Evolutionary conservation across 768 basidiomycete species (phyloP), one percentile per base, ranked within the genome.

Genomic region (Crassisporium funariophilum): DNA sequence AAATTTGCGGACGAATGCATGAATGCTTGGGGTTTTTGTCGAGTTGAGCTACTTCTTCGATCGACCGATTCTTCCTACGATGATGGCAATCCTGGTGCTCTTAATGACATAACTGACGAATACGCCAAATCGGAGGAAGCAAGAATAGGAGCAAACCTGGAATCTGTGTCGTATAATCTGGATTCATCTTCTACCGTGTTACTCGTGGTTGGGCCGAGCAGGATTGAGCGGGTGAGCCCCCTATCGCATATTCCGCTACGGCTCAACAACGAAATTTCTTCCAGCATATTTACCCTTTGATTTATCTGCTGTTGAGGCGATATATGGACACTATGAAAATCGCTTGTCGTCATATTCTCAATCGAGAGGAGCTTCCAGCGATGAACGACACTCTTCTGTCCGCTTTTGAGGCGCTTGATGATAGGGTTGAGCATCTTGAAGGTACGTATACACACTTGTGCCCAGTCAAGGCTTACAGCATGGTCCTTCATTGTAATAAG

Each of bases 261-360:
- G 13, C 9, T 11, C 15, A 21, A 29, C 17, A 10, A 45, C 52
- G 17, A 52, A 17, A 27, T n/a, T 35, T 12, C n/a, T 4, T 40
- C n/a, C 34, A 72, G 70, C 67, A 67, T 53, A 53, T 64, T 12
- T 70, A 60, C 38, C 69, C 70, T 13, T 41, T 72, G 4, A 53
- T 72, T 7, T 70, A 64, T 35, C 60, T 72, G 9, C 58, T 72
- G 5, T 51, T 72, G 9, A 49, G 55, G n/a, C 63, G 63, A 5
- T 68, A 72, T 36, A 29, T 68, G 11, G 61, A 66, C 35, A 57
- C 68, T 10, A 58, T 72, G 23, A 64, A 47, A 21, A 44, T 66
- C 9, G 64, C 67, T 8, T 69, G 66, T 53, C 64, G 63, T 25
- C 68, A 72, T 46, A 62, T 70, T 9, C 41, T 72, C 12, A 56